A percentile compares a stretch with the other conserved stretches of the same genome.
Conservation (phyloP, 129 eudicot genomes). For the Gnaphalium uliginosum region DNA sequence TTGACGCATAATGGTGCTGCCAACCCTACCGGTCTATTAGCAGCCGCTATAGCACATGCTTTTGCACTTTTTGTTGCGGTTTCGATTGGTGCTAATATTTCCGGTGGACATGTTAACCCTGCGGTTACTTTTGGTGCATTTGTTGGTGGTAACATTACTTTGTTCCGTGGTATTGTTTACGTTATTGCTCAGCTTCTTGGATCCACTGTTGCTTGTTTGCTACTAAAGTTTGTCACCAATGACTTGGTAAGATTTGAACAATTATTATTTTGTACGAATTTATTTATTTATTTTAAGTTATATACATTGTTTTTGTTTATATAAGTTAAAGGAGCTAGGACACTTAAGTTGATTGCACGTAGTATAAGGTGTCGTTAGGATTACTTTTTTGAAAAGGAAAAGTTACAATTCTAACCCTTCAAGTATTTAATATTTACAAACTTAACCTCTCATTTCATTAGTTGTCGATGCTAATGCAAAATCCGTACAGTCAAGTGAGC, state of each 20-base stretch:
- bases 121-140: slow-evolving; percentile 69
- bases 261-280: neutral
- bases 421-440: too few relatives aligned
- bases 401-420: too few relatives aligned
- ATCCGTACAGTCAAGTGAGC: too few relatives aligned
- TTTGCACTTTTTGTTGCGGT: slow-evolving; percentile 56
- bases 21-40: slow-evolving; percentile 43
- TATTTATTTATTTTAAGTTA: neutral
- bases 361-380: too few relatives aligned
- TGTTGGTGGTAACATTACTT: slow-evolving; percentile 53
- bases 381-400: too few relatives aligned
- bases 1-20: slow-evolving; percentile 40
- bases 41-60: slow-evolving; percentile 52
- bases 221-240: slow-evolving; percentile 54
- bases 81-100: slow-evolving; percentile 54
- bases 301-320: neutral
- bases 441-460: too few relatives aligned
- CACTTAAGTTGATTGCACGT: too few relatives aligned
- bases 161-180: slow-evolving; percentile 47
- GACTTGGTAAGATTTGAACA: slow-evolving; percentile 34
- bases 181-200: slow-evolving; percentile 58
- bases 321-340: neutral
- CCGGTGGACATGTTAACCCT: slow-evolving; percentile 63
- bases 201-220: slow-evolving; percentile 61
- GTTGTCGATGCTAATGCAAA: too few relatives aligned